Evolutionary conservation across 495 filamentous ascomycete species (phyloP), one percentile per base, ranked within the genome.

Genomic region (Amphirosellinia nigrospora): DNA sequence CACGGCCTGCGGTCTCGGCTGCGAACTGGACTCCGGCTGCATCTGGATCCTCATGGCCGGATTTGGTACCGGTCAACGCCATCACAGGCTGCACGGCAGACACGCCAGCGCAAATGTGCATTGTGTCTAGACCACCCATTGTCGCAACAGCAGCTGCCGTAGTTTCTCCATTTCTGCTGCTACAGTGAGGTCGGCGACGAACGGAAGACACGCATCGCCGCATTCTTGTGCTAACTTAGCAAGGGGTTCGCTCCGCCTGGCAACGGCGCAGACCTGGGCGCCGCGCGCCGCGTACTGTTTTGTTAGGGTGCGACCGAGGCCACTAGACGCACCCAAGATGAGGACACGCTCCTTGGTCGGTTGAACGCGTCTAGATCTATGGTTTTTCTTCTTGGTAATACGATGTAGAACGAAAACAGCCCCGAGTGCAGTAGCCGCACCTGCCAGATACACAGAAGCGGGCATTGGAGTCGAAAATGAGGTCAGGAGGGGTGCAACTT

Each of bases 31-130:
- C 73, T 13, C 70, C 75, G 45, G 45, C 38, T 6, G 45, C 68
- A 28, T 46, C 66, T 2, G 77, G 72, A 48, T 77, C 77, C 5
- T 67, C 58, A 13, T 70, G 53, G 9, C 74, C 69, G 8, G 70
- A 63, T 43, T 60, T 45, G 0, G 71, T 56, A 19, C 71, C 75
- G 36, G 77, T 68, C 23, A 79, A 50, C 19, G 46, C 63, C 75
- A 79, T 77, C 21, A 77, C 70, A 1, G 77, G 77, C 64, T 77
- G 77, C 63, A 79, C 75, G 16, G 77, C 77, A 39, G 75, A 77
- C 1, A 79, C 77, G 1, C 77, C 77, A 10, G 75, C 77, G 48
- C 75, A 75, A 13, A 79, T 45, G 23, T 73, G 66, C 32, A 79
- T 64, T 1, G 77, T 72, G 68, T 79, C 77, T 45, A 79, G 43